Evolutionary conservation across 768 basidiomycete species (phyloP), one percentile per base, ranked within the genome.

Genomic region (Hygrophorus pudorinus): DNA sequence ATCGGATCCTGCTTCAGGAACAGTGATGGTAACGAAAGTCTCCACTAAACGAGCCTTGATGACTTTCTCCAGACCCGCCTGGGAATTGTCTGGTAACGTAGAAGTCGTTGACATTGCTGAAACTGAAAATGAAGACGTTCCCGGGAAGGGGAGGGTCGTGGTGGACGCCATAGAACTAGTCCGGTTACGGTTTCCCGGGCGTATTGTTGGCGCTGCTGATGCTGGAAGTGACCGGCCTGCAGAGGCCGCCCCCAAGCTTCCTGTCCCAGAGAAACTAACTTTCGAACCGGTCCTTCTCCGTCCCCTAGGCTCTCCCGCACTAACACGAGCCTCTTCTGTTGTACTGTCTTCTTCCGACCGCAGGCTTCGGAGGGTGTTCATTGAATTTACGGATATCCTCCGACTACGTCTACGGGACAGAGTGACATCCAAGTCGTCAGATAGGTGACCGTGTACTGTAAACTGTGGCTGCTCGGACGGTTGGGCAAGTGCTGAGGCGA

Each of bases 41-140:
- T 88, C 84, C 17, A 89, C 79, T 24, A 90, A 65, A 38, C 86
- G 76, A 28, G 85, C 80, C 43, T 66, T 64, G 9, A 90, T 70
- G 11, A 87, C 73, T 52, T 71, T 81, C 65, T 89, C 85, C 36
- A 89, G 65, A 6, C 68, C 72, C 21, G 62, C 62, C 55, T 89
- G 86, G 3, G 85, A 83, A 48, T 81, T 71, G 52, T 79, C 78
- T 12, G 69, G 69, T 44, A 74, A 62, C 38, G 48, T 24, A 34
- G 52, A 33, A 34, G 48, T 46, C 42, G 43, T 35, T 4, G 42
- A 29, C 16, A 34, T 7, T 20, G 30, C 32, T 11, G 37, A 39
- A 13, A 27, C 34, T 3, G 38, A 17, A 16, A 21, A 18, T 3
- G 52, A 47, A 21, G 53, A 54, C 27, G 52, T 51, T 17, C 53